Evolutionary conservation across 2,329 filamentous ascomycete species (phyloP).

Genomic region (Akanthomyces uredinophilus): DNA sequence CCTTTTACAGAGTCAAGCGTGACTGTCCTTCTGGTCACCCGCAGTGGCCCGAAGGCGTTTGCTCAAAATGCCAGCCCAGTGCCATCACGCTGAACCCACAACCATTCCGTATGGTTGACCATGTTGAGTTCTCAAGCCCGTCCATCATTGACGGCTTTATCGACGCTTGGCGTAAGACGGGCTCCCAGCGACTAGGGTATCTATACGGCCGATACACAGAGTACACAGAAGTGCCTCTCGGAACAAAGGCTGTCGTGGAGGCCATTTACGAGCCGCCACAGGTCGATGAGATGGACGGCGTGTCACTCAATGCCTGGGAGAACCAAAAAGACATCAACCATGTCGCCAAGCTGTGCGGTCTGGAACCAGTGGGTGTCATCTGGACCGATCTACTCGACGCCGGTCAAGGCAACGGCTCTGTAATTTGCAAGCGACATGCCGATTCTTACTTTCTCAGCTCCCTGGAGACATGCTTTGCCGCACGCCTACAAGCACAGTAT

Average conservation of each 20-base stretch:
- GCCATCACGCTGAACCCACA: constrained; percentile 94
- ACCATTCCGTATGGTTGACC: constrained; percentile 92
- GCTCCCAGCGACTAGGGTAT: constrained; percentile 79
- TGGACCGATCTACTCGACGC: constrained; percentile 89
- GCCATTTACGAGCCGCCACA: constrained; percentile 97
- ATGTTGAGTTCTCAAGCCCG: constrained; percentile 89
- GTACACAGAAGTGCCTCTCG: constrained; percentile 87
- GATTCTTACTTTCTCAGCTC: constrained; percentile 95
- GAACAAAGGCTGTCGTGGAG: constrained; percentile 92
- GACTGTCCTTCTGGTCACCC: constrained; percentile 92
- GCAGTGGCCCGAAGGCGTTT: constrained; percentile 92
- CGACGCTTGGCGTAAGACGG: constrained; percentile 85
- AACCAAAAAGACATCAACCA: constrained; percentile 78
- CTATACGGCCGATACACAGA: constrained; percentile 87
- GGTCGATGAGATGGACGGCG: constrained; percentile 79
- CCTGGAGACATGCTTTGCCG: constrained; percentile 83
- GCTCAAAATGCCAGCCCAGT: constrained; percentile 95
- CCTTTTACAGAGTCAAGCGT: constrained; percentile 81
- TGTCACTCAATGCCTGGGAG: constrained; percentile 79
- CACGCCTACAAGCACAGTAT: constrained; percentile 79
- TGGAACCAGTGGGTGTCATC: constrained; percentile 86
- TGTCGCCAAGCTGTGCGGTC: constrained; percentile 73
- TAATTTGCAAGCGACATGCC: constrained; percentile 90
- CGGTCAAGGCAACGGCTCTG: constrained; percentile 74
- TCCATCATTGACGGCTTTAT: constrained; percentile 84